These are phyloP conservation scores for Teunomyces cretensis DNA, from an alignment of 805 yeast species.

Conservation along the genomic window DNA sequence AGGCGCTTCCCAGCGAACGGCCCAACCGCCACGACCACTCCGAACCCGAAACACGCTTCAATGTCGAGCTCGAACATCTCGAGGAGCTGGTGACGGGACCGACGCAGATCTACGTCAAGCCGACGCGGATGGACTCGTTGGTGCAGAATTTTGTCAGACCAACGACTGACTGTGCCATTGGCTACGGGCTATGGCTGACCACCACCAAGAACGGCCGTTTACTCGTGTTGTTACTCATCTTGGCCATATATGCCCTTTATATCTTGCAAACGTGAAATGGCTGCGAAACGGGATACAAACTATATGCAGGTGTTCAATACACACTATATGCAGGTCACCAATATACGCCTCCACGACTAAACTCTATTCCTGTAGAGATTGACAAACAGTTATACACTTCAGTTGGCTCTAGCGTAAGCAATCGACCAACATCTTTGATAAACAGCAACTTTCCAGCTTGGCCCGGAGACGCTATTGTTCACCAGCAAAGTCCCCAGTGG, in stretches of 20 bases:
- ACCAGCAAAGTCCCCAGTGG: background rate
- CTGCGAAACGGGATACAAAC: no score
- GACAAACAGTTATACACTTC: no score
- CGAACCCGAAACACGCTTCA: conserved; percentile 4
- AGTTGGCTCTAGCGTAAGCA: no score
- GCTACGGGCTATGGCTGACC: conserved; percentile 34
- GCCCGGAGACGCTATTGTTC: no score
- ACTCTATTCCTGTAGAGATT: no score
- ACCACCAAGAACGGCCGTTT: conserved; percentile 36
- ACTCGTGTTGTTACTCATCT: conserved; percentile 13
- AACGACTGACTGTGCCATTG: conserved; percentile 29
- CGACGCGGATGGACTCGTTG: conserved; percentile 31
- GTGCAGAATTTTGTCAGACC: conserved; percentile 25
- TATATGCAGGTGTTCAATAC: no score
- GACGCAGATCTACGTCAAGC: conserved; percentile 36
- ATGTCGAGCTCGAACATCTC: conserved; percentile 6
- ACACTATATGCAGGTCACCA: no score
- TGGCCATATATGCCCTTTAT: background rate
- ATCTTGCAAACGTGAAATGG: background rate
- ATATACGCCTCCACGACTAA: no score
- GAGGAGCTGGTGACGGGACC: conserved; percentile 35
- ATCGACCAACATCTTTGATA: no score
- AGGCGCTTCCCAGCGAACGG: conserved; percentile 20
- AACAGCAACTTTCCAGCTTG: no score
- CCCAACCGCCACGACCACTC: conserved; percentile 4